Evolutionary conservation across 1,139 yeast species (phyloP).

Genomic region (Pneumocystis canis): DNA sequence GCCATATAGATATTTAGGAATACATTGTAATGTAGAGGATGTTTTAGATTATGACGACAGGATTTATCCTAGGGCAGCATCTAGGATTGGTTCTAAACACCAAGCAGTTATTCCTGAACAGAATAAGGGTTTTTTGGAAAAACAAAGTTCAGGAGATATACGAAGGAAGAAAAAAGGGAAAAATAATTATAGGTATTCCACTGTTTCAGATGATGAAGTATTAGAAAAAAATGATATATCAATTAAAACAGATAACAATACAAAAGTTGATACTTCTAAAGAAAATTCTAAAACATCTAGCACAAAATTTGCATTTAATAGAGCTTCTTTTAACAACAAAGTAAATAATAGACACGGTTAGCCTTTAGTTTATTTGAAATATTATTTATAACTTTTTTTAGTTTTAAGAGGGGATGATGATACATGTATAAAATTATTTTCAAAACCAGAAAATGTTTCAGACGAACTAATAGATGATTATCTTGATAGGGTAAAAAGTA

Average conservation of each 20-base stretch:
- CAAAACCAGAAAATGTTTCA: slow-evolving; percentile 39
- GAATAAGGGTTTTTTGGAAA: slow-evolving; percentile 51
- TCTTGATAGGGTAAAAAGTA: slow-evolving; percentile 37
- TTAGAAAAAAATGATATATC: background rate
- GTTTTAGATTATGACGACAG: slow-evolving; percentile 66
- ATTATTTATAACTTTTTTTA: background rate
- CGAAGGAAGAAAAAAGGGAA: slow-evolving; percentile 15
- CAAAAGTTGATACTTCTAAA: background rate
- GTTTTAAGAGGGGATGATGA: slow-evolving; percentile 51
- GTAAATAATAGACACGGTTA: background rate
- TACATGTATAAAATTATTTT: slow-evolving; percentile 38
- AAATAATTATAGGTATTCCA: slow-evolving; percentile 10
- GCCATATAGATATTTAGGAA: slow-evolving; percentile 70
- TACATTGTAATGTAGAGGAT: slow-evolving; percentile 63
- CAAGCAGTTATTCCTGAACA: slow-evolving; percentile 61
- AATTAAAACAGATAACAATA: background rate
- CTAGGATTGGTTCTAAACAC: slow-evolving; percentile 59
- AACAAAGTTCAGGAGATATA: slow-evolving; percentile 26
- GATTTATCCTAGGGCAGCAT: slow-evolving; percentile 71
- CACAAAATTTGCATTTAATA: background rate
- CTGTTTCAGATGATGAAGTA: slow-evolving; percentile 1
- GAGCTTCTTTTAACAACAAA: background rate
- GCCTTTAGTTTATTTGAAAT: background rate
- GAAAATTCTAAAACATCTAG: background rate
- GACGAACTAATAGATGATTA: slow-evolving; percentile 36